These are phyloP conservation scores for Aspergillus fructus DNA, from an alignment of 2,329 filamentous ascomycete genomes.

Conservation along the genomic window DNA sequence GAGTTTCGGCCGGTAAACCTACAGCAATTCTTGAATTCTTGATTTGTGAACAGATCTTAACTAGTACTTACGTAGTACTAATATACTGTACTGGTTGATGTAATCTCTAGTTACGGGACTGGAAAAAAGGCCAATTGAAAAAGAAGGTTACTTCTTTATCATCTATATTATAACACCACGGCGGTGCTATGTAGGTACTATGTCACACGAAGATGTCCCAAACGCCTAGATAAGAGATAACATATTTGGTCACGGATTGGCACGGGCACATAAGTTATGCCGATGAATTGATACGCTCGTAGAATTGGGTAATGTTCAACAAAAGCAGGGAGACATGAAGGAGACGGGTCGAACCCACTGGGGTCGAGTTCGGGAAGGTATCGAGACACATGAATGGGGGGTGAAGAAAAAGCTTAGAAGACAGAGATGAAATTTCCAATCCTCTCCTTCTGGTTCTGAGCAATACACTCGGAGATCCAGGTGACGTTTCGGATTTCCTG, in stretches of 20 bases:
- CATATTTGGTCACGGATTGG: slow-evolving; percentile 12
- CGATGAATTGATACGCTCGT: slow-evolving; percentile 31
- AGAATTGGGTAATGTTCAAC: slow-evolving; percentile 31
- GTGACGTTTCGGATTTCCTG: slow-evolving; percentile 99
- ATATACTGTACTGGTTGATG: no score
- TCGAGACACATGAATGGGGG: background rate
- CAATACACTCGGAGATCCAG: slow-evolving; percentile 99
- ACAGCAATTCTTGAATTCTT: no score
- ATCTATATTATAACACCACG: slow-evolving; percentile 13
- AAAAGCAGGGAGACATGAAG: slow-evolving; percentile 9
- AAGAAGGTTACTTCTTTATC: background rate
- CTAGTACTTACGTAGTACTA: no score
- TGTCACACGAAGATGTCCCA: slow-evolving; percentile 25
- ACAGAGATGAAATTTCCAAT: slow-evolving; percentile 99
- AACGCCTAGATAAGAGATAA: slow-evolving; percentile 27
- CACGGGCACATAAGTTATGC: slow-evolving; percentile 22
- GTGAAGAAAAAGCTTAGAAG: slow-evolving; percentile 58
- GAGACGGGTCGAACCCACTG: background rate
- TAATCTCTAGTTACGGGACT: background rate
- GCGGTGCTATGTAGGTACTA: slow-evolving; percentile 25
- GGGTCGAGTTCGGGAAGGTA: background rate
- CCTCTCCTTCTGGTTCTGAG: slow-evolving; percentile 98
- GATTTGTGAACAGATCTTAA: no score
- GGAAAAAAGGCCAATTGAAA: background rate
- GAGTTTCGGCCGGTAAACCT: no score